Evolutionary conservation across 2,329 filamentous ascomycete species (phyloP).

Genomic region (Trichophyton rubrum): DNA sequence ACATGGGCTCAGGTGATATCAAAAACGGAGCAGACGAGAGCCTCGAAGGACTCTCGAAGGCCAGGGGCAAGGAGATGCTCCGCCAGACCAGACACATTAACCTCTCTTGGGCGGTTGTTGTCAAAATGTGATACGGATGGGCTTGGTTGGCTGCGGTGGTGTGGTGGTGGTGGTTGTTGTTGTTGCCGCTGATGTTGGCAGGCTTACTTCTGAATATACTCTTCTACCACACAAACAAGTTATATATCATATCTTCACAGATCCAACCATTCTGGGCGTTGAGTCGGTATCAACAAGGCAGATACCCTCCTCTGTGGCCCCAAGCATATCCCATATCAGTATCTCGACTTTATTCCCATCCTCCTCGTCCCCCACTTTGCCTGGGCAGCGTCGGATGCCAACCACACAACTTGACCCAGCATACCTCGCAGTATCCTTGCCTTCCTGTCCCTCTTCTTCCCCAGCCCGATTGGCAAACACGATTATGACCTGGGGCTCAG

Average conservation of each 20-base stretch:
- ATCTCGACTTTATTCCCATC: slow-evolving; percentile 20
- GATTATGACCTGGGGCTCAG: slow-evolving; percentile 27
- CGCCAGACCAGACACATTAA: background rate
- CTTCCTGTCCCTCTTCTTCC: slow-evolving; percentile 27
- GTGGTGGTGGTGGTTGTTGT: too few relatives aligned
- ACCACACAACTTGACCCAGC: slow-evolving; percentile 38
- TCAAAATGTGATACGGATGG: background rate
- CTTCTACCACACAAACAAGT: background rate
- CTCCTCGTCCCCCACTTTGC: slow-evolving; percentile 9
- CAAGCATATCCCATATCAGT: slow-evolving; percentile 36
- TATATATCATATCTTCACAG: background rate
- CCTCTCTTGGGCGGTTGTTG: background rate
- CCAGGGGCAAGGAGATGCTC: background rate
- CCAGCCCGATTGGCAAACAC: slow-evolving; percentile 38
- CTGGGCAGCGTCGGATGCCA: slow-evolving; percentile 16
- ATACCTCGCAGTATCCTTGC: slow-evolving; percentile 32
- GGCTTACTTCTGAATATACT: background rate
- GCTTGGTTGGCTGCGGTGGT: background rate
- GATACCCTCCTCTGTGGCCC: slow-evolving; percentile 33
- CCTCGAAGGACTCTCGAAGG: background rate
- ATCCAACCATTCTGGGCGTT: slow-evolving; percentile 26
- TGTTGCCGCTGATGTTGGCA: too few relatives aligned
- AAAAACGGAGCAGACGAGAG: background rate
- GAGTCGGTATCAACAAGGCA: slow-evolving; percentile 35
- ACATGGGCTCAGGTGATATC: slow-evolving; percentile 4